Evolutionary conservation across 2,329 filamentous ascomycete species (phyloP).

Genomic region (Nemania serpens): DNA sequence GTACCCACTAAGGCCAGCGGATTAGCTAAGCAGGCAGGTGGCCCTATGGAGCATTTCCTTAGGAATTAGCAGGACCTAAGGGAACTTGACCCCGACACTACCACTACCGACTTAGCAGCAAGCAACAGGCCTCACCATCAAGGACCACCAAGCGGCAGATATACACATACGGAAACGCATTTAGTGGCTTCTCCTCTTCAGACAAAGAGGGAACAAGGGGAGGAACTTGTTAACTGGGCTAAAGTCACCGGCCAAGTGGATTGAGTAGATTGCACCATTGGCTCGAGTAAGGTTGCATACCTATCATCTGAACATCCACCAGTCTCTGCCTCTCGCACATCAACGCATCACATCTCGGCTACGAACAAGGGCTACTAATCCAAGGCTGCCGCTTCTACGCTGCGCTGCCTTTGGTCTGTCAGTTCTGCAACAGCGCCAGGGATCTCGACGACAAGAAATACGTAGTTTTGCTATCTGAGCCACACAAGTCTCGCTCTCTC

Average conservation of each 20-base stretch:
- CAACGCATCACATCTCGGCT: neutral
- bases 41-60: constrained; percentile 27
- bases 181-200: neutral
- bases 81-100: constrained; percentile 38
- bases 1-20: neutral
- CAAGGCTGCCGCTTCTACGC: neutral
- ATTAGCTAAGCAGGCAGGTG: constrained; percentile 37
- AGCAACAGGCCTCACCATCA: constrained; percentile 7
- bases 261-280: constrained; percentile 12
- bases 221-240: constrained; percentile 5
- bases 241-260: constrained; percentile 6
- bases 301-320: constrained; percentile 8
- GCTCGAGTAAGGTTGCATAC: constrained; percentile 11
- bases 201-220: constrained; percentile 2
- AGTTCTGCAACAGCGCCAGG: neutral
- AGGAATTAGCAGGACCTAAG: constrained; percentile 27
- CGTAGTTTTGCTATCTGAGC: constrained; percentile 14
- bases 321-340: neutral
- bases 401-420: neutral
- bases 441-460: constrained; percentile 7
- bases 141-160: constrained; percentile 16
- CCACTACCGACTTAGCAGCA: constrained; percentile 8
- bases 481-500: neutral
- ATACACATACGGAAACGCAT: constrained; percentile 9
- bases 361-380: neutral